Percentiles rank a stretch among this genome's conserved stretches.
phyloP scores from a whole-genome alignment of 2,329 filamentous ascomycete species.

The Nothophoma quercina region DNA sequence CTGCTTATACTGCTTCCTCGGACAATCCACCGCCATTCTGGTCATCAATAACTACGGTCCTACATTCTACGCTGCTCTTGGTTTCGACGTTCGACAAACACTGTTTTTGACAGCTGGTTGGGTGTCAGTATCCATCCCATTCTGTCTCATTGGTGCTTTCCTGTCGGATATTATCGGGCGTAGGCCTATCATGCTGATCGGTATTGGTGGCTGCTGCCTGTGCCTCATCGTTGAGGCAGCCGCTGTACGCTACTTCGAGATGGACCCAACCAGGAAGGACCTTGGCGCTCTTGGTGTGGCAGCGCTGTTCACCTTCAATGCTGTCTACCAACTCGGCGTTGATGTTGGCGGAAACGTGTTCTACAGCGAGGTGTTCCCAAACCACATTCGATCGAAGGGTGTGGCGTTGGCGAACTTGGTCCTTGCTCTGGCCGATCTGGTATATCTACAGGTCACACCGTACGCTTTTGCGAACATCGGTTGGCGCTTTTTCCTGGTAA shows the following conservation, averaged over 20 bases:
- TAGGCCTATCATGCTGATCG: constrained; percentile 31
- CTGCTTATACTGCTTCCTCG: constrained; percentile 34
- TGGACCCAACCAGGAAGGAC: neutral
- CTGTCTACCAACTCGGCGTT: constrained; percentile 31
- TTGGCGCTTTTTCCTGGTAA: constrained; percentile 42
- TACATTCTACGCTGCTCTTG: constrained; percentile 31
- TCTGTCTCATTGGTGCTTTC: constrained; percentile 26
- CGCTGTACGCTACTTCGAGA: neutral
- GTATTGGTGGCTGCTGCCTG: constrained; percentile 30
- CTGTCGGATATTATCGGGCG: constrained; percentile 28
- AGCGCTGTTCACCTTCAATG: constrained; percentile 32
- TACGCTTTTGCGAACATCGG: constrained; percentile 44
- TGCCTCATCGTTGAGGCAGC: constrained; percentile 34
- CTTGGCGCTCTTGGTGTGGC: neutral
- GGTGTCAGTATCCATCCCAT: constrained; percentile 34
- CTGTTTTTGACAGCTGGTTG: constrained; percentile 22
- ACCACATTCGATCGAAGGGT: constrained; percentile 36
- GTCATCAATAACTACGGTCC: constrained; percentile 39
- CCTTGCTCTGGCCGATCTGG: constrained; percentile 14
- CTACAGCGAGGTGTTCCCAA: constrained; percentile 29
- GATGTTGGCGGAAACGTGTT: constrained; percentile 33
- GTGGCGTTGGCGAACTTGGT: constrained; percentile 7
- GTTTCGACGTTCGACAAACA: constrained; percentile 3
- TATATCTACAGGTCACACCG: constrained; percentile 32
- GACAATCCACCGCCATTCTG: constrained; percentile 31